phyloP scores from a whole-genome alignment of 352 stramenopile genomes.

The Sclerospora graminicola region DNA sequence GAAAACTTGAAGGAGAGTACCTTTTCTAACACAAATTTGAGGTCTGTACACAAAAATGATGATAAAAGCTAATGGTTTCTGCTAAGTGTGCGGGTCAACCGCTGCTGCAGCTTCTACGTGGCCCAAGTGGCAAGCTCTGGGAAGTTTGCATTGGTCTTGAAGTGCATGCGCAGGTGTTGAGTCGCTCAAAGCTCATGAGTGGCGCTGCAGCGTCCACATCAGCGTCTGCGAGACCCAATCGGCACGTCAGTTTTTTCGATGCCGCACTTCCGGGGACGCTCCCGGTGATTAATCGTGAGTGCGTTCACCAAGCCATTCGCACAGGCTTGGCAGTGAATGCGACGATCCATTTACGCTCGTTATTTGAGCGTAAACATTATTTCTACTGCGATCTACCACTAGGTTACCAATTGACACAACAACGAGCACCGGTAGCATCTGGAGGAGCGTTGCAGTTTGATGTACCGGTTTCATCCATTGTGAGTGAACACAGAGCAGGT shows the following conservation, averaged over 20 bases:
- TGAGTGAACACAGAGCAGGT: conserved; percentile 23
- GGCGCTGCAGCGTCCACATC: conserved; percentile 40
- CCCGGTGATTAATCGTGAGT: conserved; percentile 66
- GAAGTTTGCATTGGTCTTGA: conserved; percentile 81
- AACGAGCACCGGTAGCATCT: conserved; percentile 85
- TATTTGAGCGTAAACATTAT: conserved; percentile 99
- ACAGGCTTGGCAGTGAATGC: conserved; percentile 79
- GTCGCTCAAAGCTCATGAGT: conserved; percentile 79
- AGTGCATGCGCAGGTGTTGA: conserved; percentile 75
- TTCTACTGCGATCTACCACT: conserved; percentile 94
- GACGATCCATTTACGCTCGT: conserved; percentile 56
- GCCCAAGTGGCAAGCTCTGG: conserved; percentile 45
- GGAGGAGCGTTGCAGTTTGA: conserved; percentile 61
- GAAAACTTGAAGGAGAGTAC: too few relatives aligned
- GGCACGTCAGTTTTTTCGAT: conserved; percentile 77
- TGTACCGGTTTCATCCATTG: conserved; percentile 25
- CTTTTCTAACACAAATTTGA: too few relatives aligned
- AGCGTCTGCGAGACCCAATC: conserved; percentile 51
- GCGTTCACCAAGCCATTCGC: conserved; percentile 72
- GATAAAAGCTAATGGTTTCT: too few relatives aligned
- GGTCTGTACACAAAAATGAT: too few relatives aligned
- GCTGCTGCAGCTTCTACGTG: conserved; percentile 52
- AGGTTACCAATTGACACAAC: conserved; percentile 98
- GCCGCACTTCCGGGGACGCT: conserved; percentile 73
- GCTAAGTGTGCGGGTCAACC: too few relatives aligned